Conservation (phyloP, 1,284 basidiomycete species). For the Fomitopsis pinicola region DNA sequence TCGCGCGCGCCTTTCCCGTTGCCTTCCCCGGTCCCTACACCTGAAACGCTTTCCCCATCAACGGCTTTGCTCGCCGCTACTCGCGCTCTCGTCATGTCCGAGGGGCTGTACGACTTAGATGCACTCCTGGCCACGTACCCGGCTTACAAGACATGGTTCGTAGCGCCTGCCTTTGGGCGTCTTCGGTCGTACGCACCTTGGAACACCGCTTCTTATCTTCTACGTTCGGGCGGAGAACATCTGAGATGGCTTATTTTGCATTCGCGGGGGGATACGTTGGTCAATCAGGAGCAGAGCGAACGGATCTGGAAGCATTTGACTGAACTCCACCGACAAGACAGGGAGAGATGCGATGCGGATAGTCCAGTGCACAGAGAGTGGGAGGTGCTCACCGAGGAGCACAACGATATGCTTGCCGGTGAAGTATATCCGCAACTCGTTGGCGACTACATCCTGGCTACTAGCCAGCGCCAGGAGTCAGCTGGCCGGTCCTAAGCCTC, state of each 20-base stretch:
- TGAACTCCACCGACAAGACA: conserved; percentile 25
- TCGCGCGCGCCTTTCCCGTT: background rate
- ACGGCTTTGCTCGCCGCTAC: conserved; percentile 42
- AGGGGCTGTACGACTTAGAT: conserved; percentile 75
- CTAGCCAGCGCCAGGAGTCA: background rate
- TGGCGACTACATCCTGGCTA: conserved; percentile 33
- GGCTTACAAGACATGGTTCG: conserved; percentile 60
- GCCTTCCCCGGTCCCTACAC: conserved; percentile 8
- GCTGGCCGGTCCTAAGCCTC: background rate
- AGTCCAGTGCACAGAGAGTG: conserved; percentile 36
- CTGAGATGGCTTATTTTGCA: conserved; percentile 70
- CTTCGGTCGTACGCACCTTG: conserved; percentile 42
- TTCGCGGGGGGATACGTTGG: conserved; percentile 63
- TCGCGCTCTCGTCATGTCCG: conserved; percentile 55
- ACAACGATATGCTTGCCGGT: conserved; percentile 49
- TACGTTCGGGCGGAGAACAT: conserved; percentile 29
- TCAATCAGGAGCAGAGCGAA: conserved; percentile 60
- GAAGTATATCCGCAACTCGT: conserved; percentile 47
- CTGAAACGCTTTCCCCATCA: conserved; percentile 39
- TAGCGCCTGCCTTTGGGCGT: conserved; percentile 55
- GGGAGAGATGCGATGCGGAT: conserved; percentile 8
- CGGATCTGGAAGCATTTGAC: conserved; percentile 52
- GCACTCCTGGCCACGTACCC: conserved; percentile 58
- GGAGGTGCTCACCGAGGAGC: conserved; percentile 45
- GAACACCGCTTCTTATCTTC: conserved; percentile 41